Base-by-base conservation (phyloP, 352 stramenopile genomes). In the Globisporangium cylindrosporum region DNA sequence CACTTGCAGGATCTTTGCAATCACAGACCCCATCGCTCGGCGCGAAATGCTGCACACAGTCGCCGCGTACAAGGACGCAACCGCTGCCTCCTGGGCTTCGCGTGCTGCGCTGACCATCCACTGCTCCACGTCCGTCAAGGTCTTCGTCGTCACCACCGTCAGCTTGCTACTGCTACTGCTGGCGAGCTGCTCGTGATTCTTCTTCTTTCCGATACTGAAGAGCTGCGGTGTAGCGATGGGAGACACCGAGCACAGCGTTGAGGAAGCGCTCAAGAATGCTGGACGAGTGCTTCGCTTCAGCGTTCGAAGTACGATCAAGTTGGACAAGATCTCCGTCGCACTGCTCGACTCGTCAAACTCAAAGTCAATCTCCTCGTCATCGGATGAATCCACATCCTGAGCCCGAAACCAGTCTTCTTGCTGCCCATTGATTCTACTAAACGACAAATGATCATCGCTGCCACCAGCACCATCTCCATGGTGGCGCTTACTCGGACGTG, bases 41-140 rank as follows among this genome's bases (percentile, higher is more conserved):
- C 81, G 77, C 24, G 86, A 94, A 36, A 93, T 92, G 61, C 80
- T 93, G 69, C 84, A 93, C 25, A 96, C 81, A 9, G 82, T 95
- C 0, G 87, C 76, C 22, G 86, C 87, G 66, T 94, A 94, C 55
- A 96, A 69, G n/a, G 87, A 91, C 2, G 89, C 89, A 22, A 92
- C 71, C 1, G 81, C 78, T 10, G 84, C 74, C 48, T 96, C 86
- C 62, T 90, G 79, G 8, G 84, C 70, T 51, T 94, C 86, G 27
- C 81, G 73, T 1, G 70, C 70, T 43, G 83, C 86, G n/a, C 88
- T 74, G 1, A 86, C 54, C 62, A 87, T 83, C 41, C 71, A 71
- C 41, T 71, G 72, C 73, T 93, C 82, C 15, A 81, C 80, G 18
- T 77, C 68, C 8, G 84, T 88, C 54, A 84, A 68, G 2, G 64